Base-by-base conservation (phyloP, 2,329 filamentous ascomycete genomes). In the Davidsoniella virescens region DNA sequence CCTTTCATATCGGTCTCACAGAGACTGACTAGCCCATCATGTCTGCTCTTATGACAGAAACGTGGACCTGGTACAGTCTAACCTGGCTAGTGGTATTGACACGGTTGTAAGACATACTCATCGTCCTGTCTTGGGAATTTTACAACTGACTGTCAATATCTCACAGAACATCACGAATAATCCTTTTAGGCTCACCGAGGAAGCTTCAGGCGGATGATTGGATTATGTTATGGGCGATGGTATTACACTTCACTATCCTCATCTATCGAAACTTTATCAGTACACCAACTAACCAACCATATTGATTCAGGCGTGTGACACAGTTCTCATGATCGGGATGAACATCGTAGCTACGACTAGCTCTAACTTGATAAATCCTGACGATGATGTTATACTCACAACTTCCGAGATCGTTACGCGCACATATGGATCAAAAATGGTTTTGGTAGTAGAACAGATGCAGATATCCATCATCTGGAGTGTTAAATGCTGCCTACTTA, bases 391-490 rank as follows among this genome's bases (percentile, higher is more conserved):
- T 0, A 54, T 59, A 3, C 62, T 80, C 44, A 75, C 75, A 0
- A 64, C 69, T 0, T 54, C 63, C 0, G 66, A 65, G 36, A 66
- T 69, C 40, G 57, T 54, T 2, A 62, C 66, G 36, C 64, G 73
- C 45, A 59, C 64, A 1, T 63, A 60, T 33, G 78, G 77, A 6
- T 78, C 74, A 39, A 81, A 80, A 65, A 70, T 76, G 65, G 76
- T 79, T 0, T 64, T 80, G 39, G 70, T 78, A 5, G 72, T 75
- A 2, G 77, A 81, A 55, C 68, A 80, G 60, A 70, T 72, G 57
- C 81, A 83, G 64, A 65, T 80, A 16, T 64, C 76, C 46, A 69
- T 71, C 7, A 72, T 73, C 23, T 79, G 72, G 71, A 61, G 65
- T 0, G 65, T 76, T 55, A 80, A 79, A 58, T 60, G 64, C 6